Evolutionary conservation across 2,329 filamentous ascomycete genomes (phyloP).

Genomic region (Teratosphaeriaceae sp.): DNA sequence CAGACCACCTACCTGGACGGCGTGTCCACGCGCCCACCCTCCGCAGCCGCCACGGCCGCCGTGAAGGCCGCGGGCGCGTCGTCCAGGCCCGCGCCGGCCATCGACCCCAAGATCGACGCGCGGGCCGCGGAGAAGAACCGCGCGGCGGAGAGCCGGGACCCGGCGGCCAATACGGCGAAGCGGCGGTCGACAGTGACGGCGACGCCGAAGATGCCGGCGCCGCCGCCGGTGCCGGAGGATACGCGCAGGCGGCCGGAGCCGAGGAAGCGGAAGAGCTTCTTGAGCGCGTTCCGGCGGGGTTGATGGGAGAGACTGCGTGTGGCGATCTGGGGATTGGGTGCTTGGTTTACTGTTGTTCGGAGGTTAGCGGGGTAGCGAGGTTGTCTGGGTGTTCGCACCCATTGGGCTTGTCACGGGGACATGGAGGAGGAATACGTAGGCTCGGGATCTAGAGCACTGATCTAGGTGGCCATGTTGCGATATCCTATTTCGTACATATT

Average conservation of each 20-base stretch:
- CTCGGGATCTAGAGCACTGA: no score
- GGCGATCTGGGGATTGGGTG: no score
- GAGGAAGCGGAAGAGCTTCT: conserved; percentile 43
- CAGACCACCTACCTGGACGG: conserved; percentile 9
- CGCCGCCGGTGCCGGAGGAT: conserved; percentile 93
- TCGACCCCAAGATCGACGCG: conserved; percentile 11
- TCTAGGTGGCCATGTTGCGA: background rate
- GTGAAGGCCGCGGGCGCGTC: no score
- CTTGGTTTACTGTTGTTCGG: no score
- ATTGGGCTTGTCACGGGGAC: no score
- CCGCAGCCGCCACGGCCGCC: background rate
- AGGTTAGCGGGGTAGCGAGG: background rate
- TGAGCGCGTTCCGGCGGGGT: conserved; percentile 35
- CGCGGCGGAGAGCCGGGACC: conserved; percentile 66
- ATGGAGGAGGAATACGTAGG: no score
- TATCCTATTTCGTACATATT: background rate
- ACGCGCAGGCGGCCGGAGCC: conserved; percentile 62
- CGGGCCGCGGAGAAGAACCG: conserved; percentile 80
- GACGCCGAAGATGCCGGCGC: conserved; percentile 64
- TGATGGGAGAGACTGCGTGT: no score
- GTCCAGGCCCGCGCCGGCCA: background rate
- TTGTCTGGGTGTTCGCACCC: no score
- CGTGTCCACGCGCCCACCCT: conserved; percentile 2
- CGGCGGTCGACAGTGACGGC: conserved; percentile 23
- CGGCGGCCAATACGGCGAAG: conserved; percentile 57